These are phyloP conservation scores for Termitomyces sp. DNA, from an alignment of 768 basidiomycete genomes.

Conservation along the genomic window DNA sequence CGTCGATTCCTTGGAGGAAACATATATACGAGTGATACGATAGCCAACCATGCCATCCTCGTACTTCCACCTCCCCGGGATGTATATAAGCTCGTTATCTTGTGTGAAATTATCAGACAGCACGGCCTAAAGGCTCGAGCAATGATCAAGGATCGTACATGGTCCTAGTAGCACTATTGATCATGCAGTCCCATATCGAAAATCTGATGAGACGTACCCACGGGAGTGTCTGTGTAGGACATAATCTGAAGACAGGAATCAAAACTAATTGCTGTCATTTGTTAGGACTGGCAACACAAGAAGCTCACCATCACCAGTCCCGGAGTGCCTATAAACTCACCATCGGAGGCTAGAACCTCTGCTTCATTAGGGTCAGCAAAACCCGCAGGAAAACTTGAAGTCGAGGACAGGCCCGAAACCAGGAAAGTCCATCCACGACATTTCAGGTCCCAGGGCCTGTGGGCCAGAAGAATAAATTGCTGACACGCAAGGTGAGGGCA, in stretches of 20 bases:
- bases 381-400: slow-evolving; percentile 23
- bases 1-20: slow-evolving; percentile 23
- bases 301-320: slow-evolving; percentile 20
- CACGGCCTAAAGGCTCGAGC: background rate
- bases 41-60: slow-evolving; percentile 16
- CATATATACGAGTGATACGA: slow-evolving; percentile 29
- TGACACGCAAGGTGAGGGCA: background rate
- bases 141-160: background rate
- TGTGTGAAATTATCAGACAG: background rate
- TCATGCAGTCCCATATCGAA: no score
- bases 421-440: slow-evolving; percentile 22
- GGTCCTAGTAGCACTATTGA: background rate
- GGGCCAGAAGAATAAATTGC: background rate
- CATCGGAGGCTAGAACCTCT: slow-evolving; percentile 20
- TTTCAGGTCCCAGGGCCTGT: slow-evolving; percentile 26
- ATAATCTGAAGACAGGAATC: slow-evolving; percentile 15
- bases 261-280: no score
- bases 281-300: background rate
- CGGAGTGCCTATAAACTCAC: slow-evolving; percentile 23
- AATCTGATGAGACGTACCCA: slow-evolving; percentile 16
- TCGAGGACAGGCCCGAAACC: slow-evolving; percentile 14
- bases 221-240: slow-evolving; percentile 25
- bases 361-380: slow-evolving; percentile 21
- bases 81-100: slow-evolving; percentile 29
- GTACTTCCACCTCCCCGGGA: slow-evolving; percentile 29